Base-by-base conservation (phyloP, 2,329 filamentous ascomycete species). In the Paracorniculantispora psalliotae region DNA sequence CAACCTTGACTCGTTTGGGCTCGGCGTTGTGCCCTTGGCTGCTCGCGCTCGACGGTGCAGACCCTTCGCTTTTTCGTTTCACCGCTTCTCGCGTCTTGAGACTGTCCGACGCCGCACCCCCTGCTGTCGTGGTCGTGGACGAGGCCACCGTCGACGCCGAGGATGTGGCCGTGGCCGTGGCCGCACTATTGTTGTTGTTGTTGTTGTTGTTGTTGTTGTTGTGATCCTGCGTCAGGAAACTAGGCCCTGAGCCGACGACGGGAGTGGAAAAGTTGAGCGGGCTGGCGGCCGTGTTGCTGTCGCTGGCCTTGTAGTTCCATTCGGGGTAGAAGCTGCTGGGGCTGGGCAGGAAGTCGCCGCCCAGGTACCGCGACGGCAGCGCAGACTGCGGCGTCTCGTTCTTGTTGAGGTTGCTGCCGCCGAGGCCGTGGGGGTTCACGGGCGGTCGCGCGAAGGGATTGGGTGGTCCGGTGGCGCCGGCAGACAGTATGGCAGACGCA, bases 191-290 rank as follows among this genome's bases (percentile, higher is more conserved):
- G n/a, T n/a, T n/a, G n/a, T n/a, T n/a, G n/a, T n/a, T n/a, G n/a
- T n/a, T n/a, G n/a, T n/a, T n/a, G n/a, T n/a, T n/a, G n/a, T n/a
- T n/a, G n/a, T n/a, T n/a, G n/a, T n/a, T n/a, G 35, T 63, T 67
- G 51, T 70, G 69, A 26, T 87, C 84, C 21, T 87, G 84, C 60
- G 83, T 75, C 57, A 87, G 66, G 64, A 88, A 88, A 60, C 83
- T 86, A 2, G 85, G 85, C 2, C 85, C 85, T 1, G 79, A 81
- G 1, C 79, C 81, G 2, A 81, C 80, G 2, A 87, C 77, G 0
- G 94, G 94, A 1, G 94, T 97, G 35, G 91, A 89, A 73, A 97
- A 97, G 61, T 92, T 96, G 63, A 97, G 77, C 10, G 94, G 94
- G 70, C 92, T 97, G 0, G 92, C 92, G 51, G 97, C 79, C 64